Evolutionary conservation across 768 basidiomycete species (phyloP), one percentile per base, ranked within the genome.

Genomic region (Chalciporus sphaerocephalus): DNA sequence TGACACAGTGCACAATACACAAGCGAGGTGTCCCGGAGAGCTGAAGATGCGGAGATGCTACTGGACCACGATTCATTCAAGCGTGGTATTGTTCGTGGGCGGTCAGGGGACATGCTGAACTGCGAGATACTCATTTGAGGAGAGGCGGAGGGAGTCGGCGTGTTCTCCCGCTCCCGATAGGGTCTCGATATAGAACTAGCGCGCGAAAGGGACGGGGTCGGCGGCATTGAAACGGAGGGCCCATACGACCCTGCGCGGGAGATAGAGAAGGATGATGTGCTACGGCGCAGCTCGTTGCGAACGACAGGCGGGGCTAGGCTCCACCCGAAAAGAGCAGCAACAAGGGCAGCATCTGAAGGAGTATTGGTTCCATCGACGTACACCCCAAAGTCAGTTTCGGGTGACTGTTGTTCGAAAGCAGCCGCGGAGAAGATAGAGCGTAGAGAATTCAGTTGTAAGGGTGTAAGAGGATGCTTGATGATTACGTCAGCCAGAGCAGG

Each of bases 1-100:
- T 86, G 85, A 57, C 87, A 91, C 15, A 91, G 69, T 9, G 68
- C 50, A 50, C 88, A 91, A 48, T 81, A 75, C 2, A 90, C 63
- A 8, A 86, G 68, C 0, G 78, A 65, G 21, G 76, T 71, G 23
- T 80, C 80, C 11, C 70, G 68, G 2, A 49, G 20, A 44, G 27
- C 15, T 30, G 30, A 1, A 18, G 22, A 6, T 1, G 38, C n/a
- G 22, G 35, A 5, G 16, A 15, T 35, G 34, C 25, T 33, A 21
- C 28, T 44, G 23, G 37, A 36, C 44, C 47, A 38, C 6, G 40
- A n/a, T 17, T 32, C 35, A 33, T 47, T 58, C 42, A 18, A 15
- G n/a, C 42, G 49, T 9, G 44, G 49, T 20, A 42, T 42, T 25
- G n/a, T n/a, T 6, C 44, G 38, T 22, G 30, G 11, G 12, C 51